These are phyloP conservation scores for Daldinia loculata DNA, from an alignment of 495 filamentous ascomycete genomes.

Conservation along the genomic window DNA sequence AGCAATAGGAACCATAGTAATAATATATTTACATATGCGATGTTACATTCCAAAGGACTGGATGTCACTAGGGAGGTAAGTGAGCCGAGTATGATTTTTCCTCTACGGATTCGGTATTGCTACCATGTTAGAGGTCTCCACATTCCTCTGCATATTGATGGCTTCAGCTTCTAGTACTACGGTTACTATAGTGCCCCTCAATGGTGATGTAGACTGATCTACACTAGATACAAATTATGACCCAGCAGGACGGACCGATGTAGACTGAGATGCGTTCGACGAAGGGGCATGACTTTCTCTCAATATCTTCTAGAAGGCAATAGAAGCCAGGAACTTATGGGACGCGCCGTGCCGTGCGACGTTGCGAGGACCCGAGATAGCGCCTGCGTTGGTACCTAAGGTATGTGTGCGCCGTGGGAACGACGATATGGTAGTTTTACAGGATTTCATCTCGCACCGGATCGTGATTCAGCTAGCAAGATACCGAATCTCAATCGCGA, in stretches of 20 bases:
- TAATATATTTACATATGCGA: not conserved
- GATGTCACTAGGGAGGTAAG: not conserved
- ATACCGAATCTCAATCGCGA: slow-evolving; percentile 1
- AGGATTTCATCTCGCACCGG: not conserved
- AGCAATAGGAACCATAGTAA: not conserved
- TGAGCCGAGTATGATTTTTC: not conserved
- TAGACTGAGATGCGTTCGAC: not conserved
- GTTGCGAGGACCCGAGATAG: slow-evolving; percentile 7
- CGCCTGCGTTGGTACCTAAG: not conserved
- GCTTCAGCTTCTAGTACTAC: not conserved
- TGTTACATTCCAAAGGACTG: not conserved
- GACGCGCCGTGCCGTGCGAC: slow-evolving; percentile 11
- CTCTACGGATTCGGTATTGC: not conserved
- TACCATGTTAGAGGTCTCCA: not conserved
- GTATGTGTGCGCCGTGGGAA: slow-evolving; percentile 18
- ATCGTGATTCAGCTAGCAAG: slow-evolving; percentile 7
- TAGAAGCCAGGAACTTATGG: not conserved
- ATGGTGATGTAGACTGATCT: not conserved
- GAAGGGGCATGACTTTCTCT: not conserved
- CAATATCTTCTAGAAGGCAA: not conserved
- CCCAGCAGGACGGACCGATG: not conserved
- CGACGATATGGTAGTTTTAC: slow-evolving; percentile 5
- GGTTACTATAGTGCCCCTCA: not conserved
- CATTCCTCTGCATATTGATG: not conserved
- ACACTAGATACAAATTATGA: not conserved